Base-by-base conservation (phyloP, 2,329 filamentous ascomycete genomes). In the Hymenoscyphus scutula region DNA sequence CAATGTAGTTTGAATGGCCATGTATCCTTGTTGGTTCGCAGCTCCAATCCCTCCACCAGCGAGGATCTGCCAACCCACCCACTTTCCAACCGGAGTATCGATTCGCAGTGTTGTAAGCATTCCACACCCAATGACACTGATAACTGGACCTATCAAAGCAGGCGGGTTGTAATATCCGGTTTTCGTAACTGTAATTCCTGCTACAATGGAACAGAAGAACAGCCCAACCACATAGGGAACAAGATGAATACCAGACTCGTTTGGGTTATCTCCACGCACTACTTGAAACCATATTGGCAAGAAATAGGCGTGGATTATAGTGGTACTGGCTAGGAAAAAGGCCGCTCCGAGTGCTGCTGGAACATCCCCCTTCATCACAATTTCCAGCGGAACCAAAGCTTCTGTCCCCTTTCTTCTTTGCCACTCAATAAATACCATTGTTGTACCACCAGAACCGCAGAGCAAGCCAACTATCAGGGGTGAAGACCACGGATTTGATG, bases 381-480 rank as follows among this genome's bases (percentile, higher is more conserved):
- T 74, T 8, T 74, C 72, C 6, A 73, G 73, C 0, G 80, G 78
- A 6, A 85, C 74, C 74, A 84, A 80, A 25, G 82, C 81, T 1
- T 74, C 70, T 19, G 79, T 77, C 4, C 77, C 79, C 60, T 76
- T 75, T 57, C 69, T 77, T 64, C 70, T 76, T 57, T 80, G 75
- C 41, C 74, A 71, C 6, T 70, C 56, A 15, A 60, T 34, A 30
- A 76, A 71, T 7, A 71, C 41, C 6, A 76, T 65, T 25, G 68
- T 66, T 5, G 70, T 71, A 13, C 73, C 38, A 0, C 64, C 63
- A 6, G 45, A 62, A 8, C 74, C 65, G 41, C 70, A 67, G 17
- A 77, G 67, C 1, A 77, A 70, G 3, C 68, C 74, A 27, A 76
- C 72, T 48, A 77, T 69, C 29, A 68, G 67, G 2, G 67, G 63